Conservation (phyloP, 441 rosid genomes). For the Macaranga tanarius region DNA sequence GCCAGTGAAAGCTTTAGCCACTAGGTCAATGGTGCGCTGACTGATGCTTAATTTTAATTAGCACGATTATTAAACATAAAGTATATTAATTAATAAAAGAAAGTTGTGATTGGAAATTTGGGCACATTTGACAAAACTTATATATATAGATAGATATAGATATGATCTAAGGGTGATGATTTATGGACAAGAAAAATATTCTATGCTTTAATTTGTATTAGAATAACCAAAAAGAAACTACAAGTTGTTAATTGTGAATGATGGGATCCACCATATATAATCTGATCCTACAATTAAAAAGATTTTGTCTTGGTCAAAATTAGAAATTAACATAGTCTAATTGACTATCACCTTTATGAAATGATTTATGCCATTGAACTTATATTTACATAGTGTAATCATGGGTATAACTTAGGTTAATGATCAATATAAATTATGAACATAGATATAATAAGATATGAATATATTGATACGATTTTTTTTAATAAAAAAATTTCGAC, state of each 20-base stretch:
- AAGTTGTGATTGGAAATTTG: background rate
- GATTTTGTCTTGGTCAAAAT: background rate
- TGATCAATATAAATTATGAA: no score
- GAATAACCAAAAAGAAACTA: background rate
- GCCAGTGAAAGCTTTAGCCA: no score
- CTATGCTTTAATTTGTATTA: background rate
- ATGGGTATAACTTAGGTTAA: no score
- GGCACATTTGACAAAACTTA: background rate
- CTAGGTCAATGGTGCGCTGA: no score
- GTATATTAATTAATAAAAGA: conserved; percentile 3
- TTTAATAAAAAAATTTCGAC: no score
- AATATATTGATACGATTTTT: no score
- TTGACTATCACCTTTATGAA: background rate
- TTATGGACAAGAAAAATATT: conserved; percentile 14
- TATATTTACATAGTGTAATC: no score
- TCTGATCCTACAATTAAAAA: background rate
- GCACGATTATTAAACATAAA: conserved; percentile 16
- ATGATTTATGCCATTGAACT: background rate
- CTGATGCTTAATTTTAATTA: background rate
- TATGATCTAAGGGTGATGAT: conserved; percentile 6
- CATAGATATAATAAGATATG: no score
- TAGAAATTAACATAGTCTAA: background rate
- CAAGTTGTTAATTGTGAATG: background rate
- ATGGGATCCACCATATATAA: conserved; percentile 2
- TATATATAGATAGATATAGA: background rate